Evolutionary conservation across 371 early-diverging fungal genomes (phyloP).

Genomic region (Mucor sp.): DNA sequence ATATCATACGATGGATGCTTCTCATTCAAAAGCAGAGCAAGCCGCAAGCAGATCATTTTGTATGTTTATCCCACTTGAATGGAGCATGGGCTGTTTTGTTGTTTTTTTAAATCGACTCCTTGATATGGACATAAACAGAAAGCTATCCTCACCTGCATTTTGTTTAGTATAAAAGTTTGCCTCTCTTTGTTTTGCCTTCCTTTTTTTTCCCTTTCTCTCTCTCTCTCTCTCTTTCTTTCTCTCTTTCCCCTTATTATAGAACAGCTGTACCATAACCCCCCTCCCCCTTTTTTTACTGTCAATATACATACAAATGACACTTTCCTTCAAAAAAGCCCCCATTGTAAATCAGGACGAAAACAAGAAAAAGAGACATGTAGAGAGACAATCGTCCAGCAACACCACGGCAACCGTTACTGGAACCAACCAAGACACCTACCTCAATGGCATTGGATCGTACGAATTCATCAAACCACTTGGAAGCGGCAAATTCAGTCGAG

Average conservation of each 20-base stretch:
- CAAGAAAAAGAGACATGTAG: not conserved
- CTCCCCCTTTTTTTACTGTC: conserved; percentile 2
- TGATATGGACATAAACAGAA: conserved; percentile 2
- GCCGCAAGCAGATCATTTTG: not conserved
- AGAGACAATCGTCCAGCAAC: conserved; percentile 7
- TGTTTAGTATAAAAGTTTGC: not conserved
- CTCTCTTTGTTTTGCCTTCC: conserved; percentile 5
- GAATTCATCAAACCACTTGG: conserved; percentile 77
- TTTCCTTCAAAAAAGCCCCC: conserved; percentile 2
- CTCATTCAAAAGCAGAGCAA: not conserved
- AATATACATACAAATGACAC: conserved; percentile 6
- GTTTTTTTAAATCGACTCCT: not conserved
- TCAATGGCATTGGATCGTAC: conserved; percentile 71
- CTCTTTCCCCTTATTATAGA: conserved; percentile 3
- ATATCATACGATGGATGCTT: not conserved
- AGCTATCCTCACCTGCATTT: not conserved
- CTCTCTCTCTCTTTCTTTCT: conserved; percentile 2
- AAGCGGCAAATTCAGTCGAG: conserved; percentile 83
- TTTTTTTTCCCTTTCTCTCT: conserved; percentile 11
- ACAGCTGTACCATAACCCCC: not conserved
- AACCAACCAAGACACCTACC: conserved; percentile 56
- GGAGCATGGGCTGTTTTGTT: not conserved
- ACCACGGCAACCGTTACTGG: not conserved
- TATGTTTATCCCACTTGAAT: not conserved
- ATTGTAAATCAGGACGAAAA: not conserved